Evolutionary conservation across 1,284 basidiomycete species (phyloP).

Genomic region (Austroboletus niveus): DNA sequence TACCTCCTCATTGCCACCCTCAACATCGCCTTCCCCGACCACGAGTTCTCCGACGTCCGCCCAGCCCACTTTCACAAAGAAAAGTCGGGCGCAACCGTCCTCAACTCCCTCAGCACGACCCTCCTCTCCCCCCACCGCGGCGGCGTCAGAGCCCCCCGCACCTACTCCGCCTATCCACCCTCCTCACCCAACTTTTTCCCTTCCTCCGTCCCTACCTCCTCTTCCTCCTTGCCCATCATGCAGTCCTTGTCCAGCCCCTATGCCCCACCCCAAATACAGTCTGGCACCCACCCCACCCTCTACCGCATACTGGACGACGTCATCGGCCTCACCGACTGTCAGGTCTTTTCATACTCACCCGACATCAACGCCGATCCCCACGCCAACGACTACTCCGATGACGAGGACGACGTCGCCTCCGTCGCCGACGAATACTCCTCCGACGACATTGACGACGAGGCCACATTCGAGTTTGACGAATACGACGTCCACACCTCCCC

Average conservation of each 20-base stretch:
- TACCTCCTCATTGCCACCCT: conserved; percentile 95
- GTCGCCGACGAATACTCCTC: conserved; percentile 60
- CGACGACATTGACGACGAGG: conserved; percentile 56
- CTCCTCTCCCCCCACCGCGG: conserved; percentile 65
- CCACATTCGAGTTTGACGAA: conserved; percentile 72
- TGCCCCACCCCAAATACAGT: conserved; percentile 60
- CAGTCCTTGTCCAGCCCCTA: conserved; percentile 58
- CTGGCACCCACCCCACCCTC: conserved; percentile 78
- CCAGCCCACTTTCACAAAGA: conserved; percentile 90
- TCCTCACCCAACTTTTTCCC: conserved; percentile 73
- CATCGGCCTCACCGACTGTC: conserved; percentile 88
- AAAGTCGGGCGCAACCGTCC: conserved; percentile 72
- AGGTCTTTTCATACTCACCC: conserved; percentile 93
- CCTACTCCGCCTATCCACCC: conserved; percentile 79
- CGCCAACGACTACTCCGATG: conserved; percentile 77
- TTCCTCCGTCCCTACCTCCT: conserved; percentile 62
- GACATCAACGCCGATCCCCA: conserved; percentile 96
- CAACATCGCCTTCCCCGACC: conserved; percentile 96
- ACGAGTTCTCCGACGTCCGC: conserved; percentile 93
- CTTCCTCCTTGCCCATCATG: conserved; percentile 56
- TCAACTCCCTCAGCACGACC: conserved; percentile 80
- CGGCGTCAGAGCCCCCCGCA: conserved; percentile 65
- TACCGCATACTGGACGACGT: conserved; percentile 89
- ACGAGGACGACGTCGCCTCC: conserved; percentile 65
- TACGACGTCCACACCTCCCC: conserved; percentile 68